Base-by-base conservation (phyloP, 345 rosid genomes). In the Arabidopsis suecica region DNA sequence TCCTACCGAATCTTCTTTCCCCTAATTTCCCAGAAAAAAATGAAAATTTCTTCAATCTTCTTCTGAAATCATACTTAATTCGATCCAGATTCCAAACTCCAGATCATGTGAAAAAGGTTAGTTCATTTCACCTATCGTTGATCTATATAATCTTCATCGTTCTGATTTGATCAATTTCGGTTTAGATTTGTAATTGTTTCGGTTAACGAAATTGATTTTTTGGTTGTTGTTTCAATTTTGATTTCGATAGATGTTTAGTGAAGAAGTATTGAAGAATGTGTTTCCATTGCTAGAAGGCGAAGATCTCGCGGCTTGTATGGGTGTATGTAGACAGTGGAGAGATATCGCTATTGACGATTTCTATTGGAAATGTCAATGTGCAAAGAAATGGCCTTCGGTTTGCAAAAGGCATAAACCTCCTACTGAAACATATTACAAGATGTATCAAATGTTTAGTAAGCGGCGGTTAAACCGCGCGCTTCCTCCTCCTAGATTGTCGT, bases 321-420 rank as follows among this genome's bases (percentile, higher is more conserved):
- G 56, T 2, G 99, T 95, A 13, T 82, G 86, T 71, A 95, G 79
- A 83, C 89, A 85, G 30, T 95, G 99, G 99, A 90, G 89, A 85
- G 83, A 78, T 44, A 36, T 86, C 54, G 93, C 96, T 1, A 80
- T 48, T 47, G 99, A 95, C 36, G 99, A 95, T 78, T 95, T 87
- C 80, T 82, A 90, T n/a, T 95, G 99, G 99, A 95, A 89, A 83
- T 87, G 91, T 30, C 69, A 83, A 13, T 92, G 99, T 73, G 87
- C 89, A 16, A 89, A 83, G 84, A 85, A 83, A 83, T 95, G 99
- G 99, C 99, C 98, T 72, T 92, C 97, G 0, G 71, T 88, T 79
- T 89, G 96, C 86, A 92, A 88, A 83, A 86, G 85, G 13, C 82
- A 84, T 4, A 82, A 25, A 66, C 93, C 96, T 20, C 94, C 87